Evolutionary conservation across 805 yeast genomes (phyloP), one percentile per base, ranked within the genome.

Genomic region (Metschnikowia cubensis): DNA sequence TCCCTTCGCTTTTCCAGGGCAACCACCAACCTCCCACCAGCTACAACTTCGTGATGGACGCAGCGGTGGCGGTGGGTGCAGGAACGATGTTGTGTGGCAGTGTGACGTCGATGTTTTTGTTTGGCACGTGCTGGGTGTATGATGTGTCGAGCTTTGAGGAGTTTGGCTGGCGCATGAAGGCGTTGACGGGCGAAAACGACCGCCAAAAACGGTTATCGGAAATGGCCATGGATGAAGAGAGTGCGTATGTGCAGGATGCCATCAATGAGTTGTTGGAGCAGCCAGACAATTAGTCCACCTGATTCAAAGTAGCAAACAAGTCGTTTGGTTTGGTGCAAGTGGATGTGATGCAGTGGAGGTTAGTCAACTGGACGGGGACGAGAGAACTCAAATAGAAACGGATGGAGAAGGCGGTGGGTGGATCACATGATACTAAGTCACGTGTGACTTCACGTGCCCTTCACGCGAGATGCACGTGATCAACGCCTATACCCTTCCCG

Each of bases 1-100:
- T 82, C 5, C 97, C 97, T 6, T 77, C 77, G 39, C 74, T 83
- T 59, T 91, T 87, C 67, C 90, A 88, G 59, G 89, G 91, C 11
- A 90, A 90, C 67, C 92, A 89, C 60, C 78, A 81, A 50, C 95
- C 95, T 2, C 96, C 96, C 4, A 75, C 82, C n/a, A 61, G 74
- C 37, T 86, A 84, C 61, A 84, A 87, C 31, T 83, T 87, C 63
- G 82, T 87, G 53, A 80, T 82, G 48, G 96, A 90, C 64, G 96
- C 96, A 1, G 80, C 89, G 33, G 82, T 83, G 37, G 97, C 97
- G 0, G 89, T 91, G 2, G 81, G 85, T 0, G 84, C 87, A 37
- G 95, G 96, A 1, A 81, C 96, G 0, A 68, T 86, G 42, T 69
- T 91, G 15, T 87, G 96, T 2, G 76, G 83, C 0, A 78, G 89